These are phyloP conservation scores for Xylaria cubensis DNA, from an alignment of 495 filamentous ascomycete species.

Conservation along the genomic window DNA sequence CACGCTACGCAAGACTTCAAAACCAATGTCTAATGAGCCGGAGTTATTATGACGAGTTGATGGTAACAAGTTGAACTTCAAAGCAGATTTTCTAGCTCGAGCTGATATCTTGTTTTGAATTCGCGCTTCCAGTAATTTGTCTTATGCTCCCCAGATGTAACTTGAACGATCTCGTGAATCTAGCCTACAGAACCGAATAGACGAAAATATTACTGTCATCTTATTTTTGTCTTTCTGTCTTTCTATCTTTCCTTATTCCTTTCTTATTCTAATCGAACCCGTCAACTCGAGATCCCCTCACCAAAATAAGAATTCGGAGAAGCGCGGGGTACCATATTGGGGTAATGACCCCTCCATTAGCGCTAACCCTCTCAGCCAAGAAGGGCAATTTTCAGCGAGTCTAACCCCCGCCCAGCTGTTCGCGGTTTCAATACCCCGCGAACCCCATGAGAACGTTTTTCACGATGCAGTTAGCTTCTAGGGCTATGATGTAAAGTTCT, in stretches of 20 bases:
- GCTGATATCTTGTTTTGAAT: no score
- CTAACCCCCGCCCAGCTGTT: background rate
- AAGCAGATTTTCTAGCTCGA: background rate
- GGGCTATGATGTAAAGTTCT: background rate
- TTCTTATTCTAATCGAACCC: no score
- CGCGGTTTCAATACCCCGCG: constrained; percentile 9
- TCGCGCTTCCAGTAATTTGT: no score
- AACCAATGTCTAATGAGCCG: no score
- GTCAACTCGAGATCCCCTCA: background rate
- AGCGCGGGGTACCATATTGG: constrained; percentile 7
- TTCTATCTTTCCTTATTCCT: no score
- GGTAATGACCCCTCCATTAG: background rate
- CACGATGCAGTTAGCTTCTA: background rate
- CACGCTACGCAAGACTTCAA: background rate
- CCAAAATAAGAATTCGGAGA: background rate
- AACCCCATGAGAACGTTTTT: background rate
- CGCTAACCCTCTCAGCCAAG: background rate
- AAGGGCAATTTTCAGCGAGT: constrained; percentile 19
- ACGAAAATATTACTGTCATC: no score
- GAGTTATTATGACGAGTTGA: no score
- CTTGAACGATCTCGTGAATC: no score
- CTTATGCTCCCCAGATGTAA: no score
- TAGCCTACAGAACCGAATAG: no score
- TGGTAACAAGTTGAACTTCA: background rate
- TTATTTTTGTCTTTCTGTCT: no score